Evolutionary conservation across 345 rosid species (phyloP).

Genomic region (Excoecaria agallocha): DNA sequence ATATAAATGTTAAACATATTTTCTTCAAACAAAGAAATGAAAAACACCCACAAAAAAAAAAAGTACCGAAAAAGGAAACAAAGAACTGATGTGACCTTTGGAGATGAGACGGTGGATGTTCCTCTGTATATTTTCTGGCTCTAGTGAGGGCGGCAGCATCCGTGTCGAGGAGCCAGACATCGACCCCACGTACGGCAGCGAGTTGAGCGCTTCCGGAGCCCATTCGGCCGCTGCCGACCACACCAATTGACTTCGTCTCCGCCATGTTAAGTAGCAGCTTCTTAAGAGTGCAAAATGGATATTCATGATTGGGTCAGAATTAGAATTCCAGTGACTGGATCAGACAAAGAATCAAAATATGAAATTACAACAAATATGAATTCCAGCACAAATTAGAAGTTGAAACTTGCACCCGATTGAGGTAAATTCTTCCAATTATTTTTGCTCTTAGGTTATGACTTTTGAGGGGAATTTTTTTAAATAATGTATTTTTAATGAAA

Average conservation of each 20-base stretch:
- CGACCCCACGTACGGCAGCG: too few relatives aligned
- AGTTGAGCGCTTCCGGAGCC: too few relatives aligned
- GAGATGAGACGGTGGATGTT: slow-evolving; percentile 65
- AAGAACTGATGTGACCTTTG: slow-evolving; percentile 35
- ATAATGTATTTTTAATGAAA: too few relatives aligned
- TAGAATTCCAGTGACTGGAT: background rate
- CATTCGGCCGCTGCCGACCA: slow-evolving; percentile 88
- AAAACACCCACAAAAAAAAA: background rate
- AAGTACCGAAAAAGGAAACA: too few relatives aligned
- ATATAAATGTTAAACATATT: background rate
- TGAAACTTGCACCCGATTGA: too few relatives aligned
- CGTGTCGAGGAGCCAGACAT: slow-evolving; percentile 60
- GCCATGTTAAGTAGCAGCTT: slow-evolving; percentile 26
- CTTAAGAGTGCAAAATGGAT: background rate
- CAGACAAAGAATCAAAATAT: background rate
- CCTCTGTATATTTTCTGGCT: slow-evolving; percentile 49
- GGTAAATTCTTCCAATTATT: too few relatives aligned
- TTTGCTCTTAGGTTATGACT: too few relatives aligned
- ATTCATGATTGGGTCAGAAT: too few relatives aligned
- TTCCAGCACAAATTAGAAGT: too few relatives aligned
- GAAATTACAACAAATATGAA: background rate
- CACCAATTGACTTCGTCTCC: slow-evolving; percentile 55
- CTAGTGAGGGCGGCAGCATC: slow-evolving; percentile 62
- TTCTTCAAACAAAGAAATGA: too few relatives aligned
- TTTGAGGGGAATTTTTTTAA: too few relatives aligned